Conservation (phyloP, 2,329 filamentous ascomycete species). For the Arthrobotrys sinensis region DNA sequence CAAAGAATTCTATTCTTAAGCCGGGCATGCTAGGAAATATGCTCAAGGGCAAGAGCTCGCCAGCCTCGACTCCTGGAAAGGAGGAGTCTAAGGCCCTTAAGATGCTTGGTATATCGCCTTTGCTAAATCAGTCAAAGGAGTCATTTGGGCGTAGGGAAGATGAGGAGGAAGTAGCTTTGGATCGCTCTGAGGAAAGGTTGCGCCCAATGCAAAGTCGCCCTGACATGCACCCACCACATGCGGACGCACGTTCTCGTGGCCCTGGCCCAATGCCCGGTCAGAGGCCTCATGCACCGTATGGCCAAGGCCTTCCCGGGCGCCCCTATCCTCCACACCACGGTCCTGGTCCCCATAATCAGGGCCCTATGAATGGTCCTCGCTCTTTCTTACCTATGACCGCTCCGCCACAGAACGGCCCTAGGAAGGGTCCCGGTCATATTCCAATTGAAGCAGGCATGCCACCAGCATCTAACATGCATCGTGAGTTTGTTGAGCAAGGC, state of each 20-base stretch:
- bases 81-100: slow-evolving; percentile 46
- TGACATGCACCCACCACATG: slow-evolving; percentile 47
- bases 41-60: slow-evolving; percentile 51
- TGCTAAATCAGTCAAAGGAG: slow-evolving; percentile 53
- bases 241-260: slow-evolving; percentile 48
- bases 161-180: slow-evolving; percentile 33
- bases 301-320: slow-evolving; percentile 34
- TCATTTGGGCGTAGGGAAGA: slow-evolving; percentile 52
- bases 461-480: slow-evolving; percentile 50
- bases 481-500: slow-evolving; percentile 51
- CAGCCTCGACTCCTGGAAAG: slow-evolving; percentile 21
- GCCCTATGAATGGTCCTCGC: slow-evolving; percentile 38
- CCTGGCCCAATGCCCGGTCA: slow-evolving; percentile 39
- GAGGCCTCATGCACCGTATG: slow-evolving; percentile 27
- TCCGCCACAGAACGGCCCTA: slow-evolving; percentile 30
- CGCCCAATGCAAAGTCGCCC: slow-evolving; percentile 41
- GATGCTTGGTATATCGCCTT: slow-evolving; percentile 56
- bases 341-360: slow-evolving; percentile 23
- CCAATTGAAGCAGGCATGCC: slow-evolving; percentile 49
- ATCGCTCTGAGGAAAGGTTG: slow-evolving; percentile 35
- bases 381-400: slow-evolving; percentile 51
- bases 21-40: slow-evolving; percentile 57
- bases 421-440: slow-evolving; percentile 48
- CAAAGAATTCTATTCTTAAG: slow-evolving; percentile 57
- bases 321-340: slow-evolving; percentile 42